Base-by-base conservation (phyloP, 129 eudicot genomes). In the Solidago caesia region DNA sequence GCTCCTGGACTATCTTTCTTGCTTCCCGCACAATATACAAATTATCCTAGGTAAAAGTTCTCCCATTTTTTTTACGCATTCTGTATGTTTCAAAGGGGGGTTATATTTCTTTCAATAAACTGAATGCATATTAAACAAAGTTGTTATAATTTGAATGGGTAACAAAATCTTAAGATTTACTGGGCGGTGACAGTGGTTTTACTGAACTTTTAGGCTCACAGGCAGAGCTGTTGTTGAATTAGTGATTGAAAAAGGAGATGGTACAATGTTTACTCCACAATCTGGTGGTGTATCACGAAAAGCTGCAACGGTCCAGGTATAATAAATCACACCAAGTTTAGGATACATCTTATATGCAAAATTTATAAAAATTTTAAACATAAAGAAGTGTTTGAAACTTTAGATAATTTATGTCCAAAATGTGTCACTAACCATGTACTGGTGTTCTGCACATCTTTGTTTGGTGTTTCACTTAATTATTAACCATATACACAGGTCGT, bases 1-100 rank as follows among this genome's bases (percentile, higher is more conserved):
- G 99, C 99, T 79, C 97, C 99, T 48, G 99, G 99, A 70, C 83
- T 94, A 70, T 88, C 96, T 56, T 94, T 94, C 83, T 89, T 94
- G 90, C 80, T 94, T 84, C 99, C 99, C 59, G 75, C 81, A 21
- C 97, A 94, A 68, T 94, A 85, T 74, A 6, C 65, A 62, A 85
- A 88, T 57, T 91, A 88, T 79, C 99, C 99, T 49, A 94, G 96
- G 99, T 86, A 78, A 74, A 70, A 26, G 10, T 33, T 73, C 49
- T 51, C 57, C 52, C 14, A 61, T 15, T 61, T 44, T 70, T 67
- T 45, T 9, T 64, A 64, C 9, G 27, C 26, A n/a, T 16, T 57
- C 26, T 12, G 5, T 10, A 49, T 70, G 1, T 70, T 44, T 78
- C 8, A 26, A 71, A 42, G 9, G 64, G 64, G 64, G 7, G 14